Base-by-base conservation (phyloP, 1,139 yeast genomes). In the Maudiozyma humilis region DNA sequence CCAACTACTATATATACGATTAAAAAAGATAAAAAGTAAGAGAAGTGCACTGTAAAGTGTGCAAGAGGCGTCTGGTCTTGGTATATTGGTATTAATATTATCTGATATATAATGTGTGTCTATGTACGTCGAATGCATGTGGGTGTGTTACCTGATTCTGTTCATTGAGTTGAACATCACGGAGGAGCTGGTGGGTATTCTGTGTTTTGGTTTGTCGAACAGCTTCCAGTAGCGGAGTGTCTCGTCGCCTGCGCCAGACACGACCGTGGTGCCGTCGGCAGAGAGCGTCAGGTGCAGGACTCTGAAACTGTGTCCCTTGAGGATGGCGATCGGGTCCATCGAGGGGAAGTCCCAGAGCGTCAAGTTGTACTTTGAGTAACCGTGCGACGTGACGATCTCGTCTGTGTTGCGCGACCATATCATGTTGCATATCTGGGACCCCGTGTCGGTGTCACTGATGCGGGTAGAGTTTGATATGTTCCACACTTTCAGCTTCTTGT, bases 231-330 rank as follows among this genome's bases (percentile, higher is more conserved):
- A 86, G 54, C 97, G 66, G 47, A 91, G 68, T 0, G 98, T 91
- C 64, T 93, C 98, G 65, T 91, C 99, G 1, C 98, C 98, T 1
- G 98, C 97, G 0, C 98, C 99, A 0, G 98, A 89, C 2, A 91
- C 98, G n/a, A 91, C 83, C 0, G 97, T 87, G 51, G 86, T 89
- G 1, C 98, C 98, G 65, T 91, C 97, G 0, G 97, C 96, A n/a
- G 95, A 83, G 68, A 91, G 72, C 3, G 96, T 79, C 52, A 91
- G 71, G 61, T 91, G 93, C 41, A 93, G 68, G 7, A 91, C 98
- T 49, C 99, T 73, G 60, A 84, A 87, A 1, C 96, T 86, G 59
- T 91, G 99, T 0, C 97, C 98, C 7, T 95, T 87, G 44, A 91
- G 73, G 38, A 89, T 87, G 0, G 96, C 96, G 32, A 91, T 78